Percentiles rank a stretch among this genome's conserved stretches.
phyloP scores from a whole-genome alignment of 2,329 filamentous ascomycete species.

The Pyrenochaeta sp. region DNA sequence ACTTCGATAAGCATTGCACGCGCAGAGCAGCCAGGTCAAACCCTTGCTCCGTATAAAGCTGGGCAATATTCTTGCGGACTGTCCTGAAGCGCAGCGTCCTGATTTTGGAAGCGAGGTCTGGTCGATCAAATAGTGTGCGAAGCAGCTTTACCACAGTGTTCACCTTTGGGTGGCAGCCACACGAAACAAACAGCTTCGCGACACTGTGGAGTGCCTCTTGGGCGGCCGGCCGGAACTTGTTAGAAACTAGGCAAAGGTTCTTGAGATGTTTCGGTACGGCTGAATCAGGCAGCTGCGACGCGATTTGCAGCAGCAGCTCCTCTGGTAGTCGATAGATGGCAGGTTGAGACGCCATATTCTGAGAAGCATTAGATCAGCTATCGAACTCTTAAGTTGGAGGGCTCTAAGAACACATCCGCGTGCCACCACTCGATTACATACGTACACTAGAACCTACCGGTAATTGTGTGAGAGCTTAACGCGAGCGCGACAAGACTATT shows the following conservation, averaged over 20 bases:
- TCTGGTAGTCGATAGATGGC: slow-evolving; percentile 25
- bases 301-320: slow-evolving; percentile 30
- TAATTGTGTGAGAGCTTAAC: neutral
- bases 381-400: neutral
- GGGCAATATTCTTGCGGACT: slow-evolving; percentile 23
- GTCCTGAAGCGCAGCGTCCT: slow-evolving; percentile 25
- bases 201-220: slow-evolving; percentile 27
- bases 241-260: slow-evolving; percentile 24
- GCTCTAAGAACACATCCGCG: neutral
- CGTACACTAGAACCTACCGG: neutral
- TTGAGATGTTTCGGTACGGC: slow-evolving; percentile 20
- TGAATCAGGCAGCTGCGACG: slow-evolving; percentile 21
- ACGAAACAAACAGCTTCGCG: slow-evolving; percentile 22
- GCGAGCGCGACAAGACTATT: too few relatives aligned
- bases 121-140: slow-evolving; percentile 30
- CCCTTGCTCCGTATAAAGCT: slow-evolving; percentile 19
- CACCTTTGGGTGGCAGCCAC: slow-evolving; percentile 24
- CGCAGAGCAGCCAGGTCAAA: slow-evolving; percentile 23
- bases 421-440: neutral
- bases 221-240: slow-evolving; percentile 24
- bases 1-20: slow-evolving; percentile 12
- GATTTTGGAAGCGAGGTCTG: slow-evolving; percentile 30
- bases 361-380: neutral
- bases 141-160: slow-evolving; percentile 29
- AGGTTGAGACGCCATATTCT: slow-evolving; percentile 4